phyloP scores from a whole-genome alignment of 495 filamentous ascomycete genomes.

The Trichocladium antarcticum region DNA sequence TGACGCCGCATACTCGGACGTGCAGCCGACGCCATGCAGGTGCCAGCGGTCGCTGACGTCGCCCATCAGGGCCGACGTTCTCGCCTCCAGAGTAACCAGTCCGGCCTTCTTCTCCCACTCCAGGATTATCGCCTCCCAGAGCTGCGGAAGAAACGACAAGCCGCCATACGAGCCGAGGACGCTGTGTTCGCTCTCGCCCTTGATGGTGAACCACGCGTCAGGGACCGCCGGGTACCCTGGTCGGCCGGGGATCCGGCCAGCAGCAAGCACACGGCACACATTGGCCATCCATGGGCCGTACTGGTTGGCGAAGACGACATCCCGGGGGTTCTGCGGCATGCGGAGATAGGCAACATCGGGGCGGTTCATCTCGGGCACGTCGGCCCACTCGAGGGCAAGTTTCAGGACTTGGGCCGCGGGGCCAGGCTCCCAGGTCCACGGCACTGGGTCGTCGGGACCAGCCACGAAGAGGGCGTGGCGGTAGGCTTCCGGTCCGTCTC shows the following conservation, averaged over 20 bases:
- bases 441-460: constrained; percentile 10
- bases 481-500: not conserved
- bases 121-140: constrained; percentile 7
- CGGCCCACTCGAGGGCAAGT: constrained; percentile 14
- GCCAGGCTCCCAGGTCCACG: constrained; percentile 14
- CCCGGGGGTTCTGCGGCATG: constrained; percentile 11
- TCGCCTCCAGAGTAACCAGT: not conserved
- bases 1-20: not conserved
- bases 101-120: not conserved
- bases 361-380: constrained; percentile 6
- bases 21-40: constrained; percentile 13
- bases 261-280: constrained; percentile 15
- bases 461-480: constrained; percentile 13
- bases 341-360: constrained; percentile 24
- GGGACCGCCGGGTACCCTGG: constrained; percentile 19
- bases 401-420: constrained; percentile 5
- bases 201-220: constrained; percentile 14
- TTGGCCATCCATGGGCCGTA: constrained; percentile 13
- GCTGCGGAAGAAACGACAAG: constrained; percentile 3
- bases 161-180: constrained; percentile 14
- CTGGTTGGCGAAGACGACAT: constrained; percentile 10
- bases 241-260: constrained; percentile 11
- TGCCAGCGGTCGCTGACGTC: constrained; percentile 11
- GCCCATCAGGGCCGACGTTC: not conserved
- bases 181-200: not conserved